A percentile compares a stretch with the other conserved stretches of the same genome.
Evolutionary conservation across 2,329 filamentous ascomycete species (phyloP).

Genomic region (Ophiocordyceps sinensis): DNA sequence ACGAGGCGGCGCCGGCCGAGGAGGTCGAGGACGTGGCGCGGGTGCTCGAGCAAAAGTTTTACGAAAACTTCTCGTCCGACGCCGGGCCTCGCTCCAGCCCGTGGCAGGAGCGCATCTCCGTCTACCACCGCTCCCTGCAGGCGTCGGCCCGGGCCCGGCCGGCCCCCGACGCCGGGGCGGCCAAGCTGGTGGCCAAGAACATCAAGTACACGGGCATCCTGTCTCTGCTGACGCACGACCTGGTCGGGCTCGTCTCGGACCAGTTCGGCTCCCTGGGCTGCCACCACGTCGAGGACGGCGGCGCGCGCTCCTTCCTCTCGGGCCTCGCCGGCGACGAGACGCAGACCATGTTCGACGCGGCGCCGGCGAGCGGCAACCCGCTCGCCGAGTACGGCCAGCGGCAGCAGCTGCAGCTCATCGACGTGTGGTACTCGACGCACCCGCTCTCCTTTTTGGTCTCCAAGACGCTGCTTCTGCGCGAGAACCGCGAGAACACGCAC

Average conservation of each 20-base stretch:
- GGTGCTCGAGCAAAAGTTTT: conserved; percentile 15
- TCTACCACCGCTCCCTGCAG: conserved; percentile 7
- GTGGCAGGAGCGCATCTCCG: conserved; percentile 9
- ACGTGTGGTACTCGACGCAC: conserved; percentile 26
- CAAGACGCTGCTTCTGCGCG: conserved; percentile 23
- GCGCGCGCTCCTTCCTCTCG: conserved; percentile 12
- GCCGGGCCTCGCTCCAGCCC: conserved; percentile 5
- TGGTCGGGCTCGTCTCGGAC: conserved; percentile 14
- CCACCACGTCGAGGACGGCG: conserved; percentile 12
- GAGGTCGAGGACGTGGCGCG: conserved; percentile 13
- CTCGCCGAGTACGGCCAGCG: conserved; percentile 15
- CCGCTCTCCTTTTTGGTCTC: conserved; percentile 24
- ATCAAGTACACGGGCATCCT: conserved; percentile 13
- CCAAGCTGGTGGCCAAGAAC: conserved; percentile 6
- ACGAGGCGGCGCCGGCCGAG: conserved; percentile 8
- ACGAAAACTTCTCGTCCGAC: conserved; percentile 12
- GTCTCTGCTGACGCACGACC: conserved; percentile 14
- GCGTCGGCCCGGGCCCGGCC: conserved; percentile 2
- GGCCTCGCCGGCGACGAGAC: conserved; percentile 13
- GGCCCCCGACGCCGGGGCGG: neutral
- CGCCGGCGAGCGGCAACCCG: conserved; percentile 9
- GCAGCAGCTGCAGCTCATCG: conserved; percentile 21
- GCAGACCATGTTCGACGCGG: conserved; percentile 16
- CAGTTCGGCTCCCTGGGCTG: conserved; percentile 17
- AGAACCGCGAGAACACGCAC: conserved; percentile 22